Base-by-base conservation (phyloP, 768 basidiomycete genomes). In the Candolleomyces aberdarensis region DNA sequence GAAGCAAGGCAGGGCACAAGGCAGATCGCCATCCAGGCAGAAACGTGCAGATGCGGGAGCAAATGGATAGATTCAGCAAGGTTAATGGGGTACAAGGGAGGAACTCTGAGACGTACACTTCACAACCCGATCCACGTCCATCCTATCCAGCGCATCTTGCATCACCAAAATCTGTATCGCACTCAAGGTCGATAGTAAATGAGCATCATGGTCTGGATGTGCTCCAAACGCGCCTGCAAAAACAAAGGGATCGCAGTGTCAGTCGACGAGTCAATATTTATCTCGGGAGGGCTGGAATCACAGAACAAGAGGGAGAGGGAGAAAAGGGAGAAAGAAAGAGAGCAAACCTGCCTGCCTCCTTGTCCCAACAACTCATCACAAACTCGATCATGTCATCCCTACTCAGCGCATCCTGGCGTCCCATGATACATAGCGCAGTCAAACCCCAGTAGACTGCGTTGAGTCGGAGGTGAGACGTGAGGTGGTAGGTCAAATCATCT, bases 361-460 rank as follows among this genome's bases (percentile, higher is more conserved):
- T 89, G 68, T 96, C 91, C 94, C 95, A 98, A 72, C 97, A 99
- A 65, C 86, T 88, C 86, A 95, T 83, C 56, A 98, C 94, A 71
- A 92, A 98, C 2, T 81, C 81, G 32, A 98, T 83, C 83, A 92
- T 92, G 63, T 93, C 94, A 26, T 93, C 85, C 44, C 87, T 76
- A 65, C 91, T 83, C 56, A 99, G 77, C 0, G 93, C 93, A 53
- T 95, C 89, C 58, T 85, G 77, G 49, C 82, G 83, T 1, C 82
- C 84, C 87, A 98, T 91, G 50, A 94, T 78, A 41, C 83, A 90
- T 3, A 96, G 76, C 0, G 97, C 94, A 0, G 91, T 94, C 44
- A 95, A 78, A 8, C 94, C 97, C 97, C 97, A 99, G 73, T 97
- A 99, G 8, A 98, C 80, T 2, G 95, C 96, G 72, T 98, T 98